phyloP scores from a whole-genome alignment of 345 rosid species.

The Syzygium aromaticum region DNA sequence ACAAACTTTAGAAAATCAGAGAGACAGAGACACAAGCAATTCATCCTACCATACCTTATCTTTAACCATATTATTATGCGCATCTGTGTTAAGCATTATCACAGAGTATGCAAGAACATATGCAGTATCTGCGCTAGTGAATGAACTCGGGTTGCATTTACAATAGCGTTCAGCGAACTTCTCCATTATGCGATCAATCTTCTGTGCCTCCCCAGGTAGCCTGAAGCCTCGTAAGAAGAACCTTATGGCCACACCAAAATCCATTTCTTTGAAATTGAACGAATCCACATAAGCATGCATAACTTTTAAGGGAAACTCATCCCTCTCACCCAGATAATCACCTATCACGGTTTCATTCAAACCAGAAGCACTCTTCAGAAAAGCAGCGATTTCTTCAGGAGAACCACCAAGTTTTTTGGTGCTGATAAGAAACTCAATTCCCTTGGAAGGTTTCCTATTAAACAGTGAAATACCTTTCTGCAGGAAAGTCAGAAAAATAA shows the following conservation, averaged over 20 bases:
- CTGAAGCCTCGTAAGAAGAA: conserved; percentile 86
- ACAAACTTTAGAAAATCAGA: not conserved
- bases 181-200: conserved; percentile 95
- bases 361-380: conserved; percentile 63
- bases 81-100: conserved; percentile 95
- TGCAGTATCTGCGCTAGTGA: conserved; percentile 93
- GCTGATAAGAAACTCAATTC: conserved; percentile 74
- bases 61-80: conserved; percentile 93
- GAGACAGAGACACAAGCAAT: not conserved
- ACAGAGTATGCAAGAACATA: conserved; percentile 96
- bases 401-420: conserved; percentile 64
- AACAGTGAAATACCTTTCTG: conserved; percentile 88
- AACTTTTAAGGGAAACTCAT: conserved; percentile 77
- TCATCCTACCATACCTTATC: conserved; percentile 61
- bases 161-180: conserved; percentile 98
- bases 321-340: conserved; percentile 95
- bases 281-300: conserved; percentile 99
- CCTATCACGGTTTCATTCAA: conserved; percentile 82
- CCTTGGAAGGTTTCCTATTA: conserved; percentile 88
- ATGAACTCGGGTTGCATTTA: conserved; percentile 85
- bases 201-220: conserved; percentile 98
- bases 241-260: conserved; percentile 88
- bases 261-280: conserved; percentile 71
- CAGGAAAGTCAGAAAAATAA: conserved; percentile 28
- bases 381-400: conserved; percentile 75